A percentile compares a stretch with the other conserved stretches of the same genome.
These are phyloP conservation scores for Aspergillus caelatus DNA, from an alignment of 2,329 filamentous ascomycete species.

Conservation along the genomic window DNA sequence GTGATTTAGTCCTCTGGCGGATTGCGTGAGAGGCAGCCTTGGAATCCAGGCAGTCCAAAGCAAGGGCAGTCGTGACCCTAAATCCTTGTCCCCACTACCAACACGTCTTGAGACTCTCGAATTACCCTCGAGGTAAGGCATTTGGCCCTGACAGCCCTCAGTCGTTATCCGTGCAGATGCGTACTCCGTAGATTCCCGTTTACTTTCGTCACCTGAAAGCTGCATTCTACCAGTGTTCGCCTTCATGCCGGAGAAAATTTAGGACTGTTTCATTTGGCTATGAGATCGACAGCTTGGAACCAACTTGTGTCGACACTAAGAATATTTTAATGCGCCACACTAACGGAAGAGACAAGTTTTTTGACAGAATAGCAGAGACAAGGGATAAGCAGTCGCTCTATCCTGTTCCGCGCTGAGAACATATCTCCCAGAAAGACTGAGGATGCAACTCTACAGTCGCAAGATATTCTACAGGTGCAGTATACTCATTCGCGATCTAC, in stretches of 20 bases:
- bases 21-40: slow-evolving; percentile 9
- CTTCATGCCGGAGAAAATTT: not conserved
- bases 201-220: not conserved
- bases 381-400: not conserved
- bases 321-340: not conserved
- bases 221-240: not conserved
- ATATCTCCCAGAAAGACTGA: not conserved
- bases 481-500: not conserved
- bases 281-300: too few relatives aligned
- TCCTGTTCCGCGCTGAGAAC: not conserved
- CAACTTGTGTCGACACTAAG: not conserved
- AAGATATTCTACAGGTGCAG: not conserved
- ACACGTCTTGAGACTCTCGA: not conserved
- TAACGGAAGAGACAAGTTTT: not conserved
- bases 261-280: not conserved
- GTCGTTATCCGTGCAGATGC: not conserved
- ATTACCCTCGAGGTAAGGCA: not conserved
- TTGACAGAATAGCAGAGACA: not conserved
- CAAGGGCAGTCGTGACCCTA: not conserved
- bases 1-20: not conserved
- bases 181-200: not conserved
- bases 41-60: slow-evolving; percentile 3
- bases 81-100: not conserved
- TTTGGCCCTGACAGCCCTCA: not conserved
- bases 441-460: not conserved